Base-by-base conservation (phyloP, 805 yeast genomes). In the Yarrowia hollandica region DNA sequence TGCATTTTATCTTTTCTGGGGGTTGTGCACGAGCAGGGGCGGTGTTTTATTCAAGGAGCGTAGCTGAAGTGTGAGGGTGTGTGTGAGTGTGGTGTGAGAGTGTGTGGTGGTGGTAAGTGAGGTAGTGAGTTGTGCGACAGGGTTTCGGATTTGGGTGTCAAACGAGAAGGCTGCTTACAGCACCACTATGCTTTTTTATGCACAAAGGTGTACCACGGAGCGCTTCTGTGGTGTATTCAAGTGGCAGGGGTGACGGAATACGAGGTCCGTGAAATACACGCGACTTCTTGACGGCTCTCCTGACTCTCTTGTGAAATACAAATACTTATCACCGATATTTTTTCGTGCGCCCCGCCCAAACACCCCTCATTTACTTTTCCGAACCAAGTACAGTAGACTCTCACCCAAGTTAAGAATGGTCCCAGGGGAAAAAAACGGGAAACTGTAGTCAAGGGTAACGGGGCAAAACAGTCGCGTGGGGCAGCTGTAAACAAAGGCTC, bases 1-100 rank as follows among this genome's bases (percentile, higher is more conserved):
- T 69, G 73, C 71, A 69, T 69, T 38, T 28, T 55, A 1, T 25
- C 34, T 35, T 33, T 19, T 44, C 26, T 30, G 48, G 33, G 46
- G 33, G 48, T 41, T 44, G 50, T 19, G 52, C 37, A 21, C 33
- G 28, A n/a, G 25, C 18, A 25, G 34, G 33, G 33, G n/a, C n/a
- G n/a, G n/a, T n/a, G n/a, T n/a, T n/a, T 39, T 23, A 22, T 44
- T 48, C 39, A 48, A 48, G 39, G 39, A 48, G 55, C 25, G 39
- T 33, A 30, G 26, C 31, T 14, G n/a, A 19, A 11, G 23, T 23
- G 50, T 42, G 50, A 22, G 25, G 14, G 50, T 31, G 54, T 30
- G 37, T n/a, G 21, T 10, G 39, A 12, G 50, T 26, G 34, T 28
- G 23, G 35, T 18, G 48, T 18, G 44, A 15, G 6, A 18, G 18